Evolutionary conservation across 345 rosid genomes (phyloP).

Genomic region (Eucalyptus rudis): DNA sequence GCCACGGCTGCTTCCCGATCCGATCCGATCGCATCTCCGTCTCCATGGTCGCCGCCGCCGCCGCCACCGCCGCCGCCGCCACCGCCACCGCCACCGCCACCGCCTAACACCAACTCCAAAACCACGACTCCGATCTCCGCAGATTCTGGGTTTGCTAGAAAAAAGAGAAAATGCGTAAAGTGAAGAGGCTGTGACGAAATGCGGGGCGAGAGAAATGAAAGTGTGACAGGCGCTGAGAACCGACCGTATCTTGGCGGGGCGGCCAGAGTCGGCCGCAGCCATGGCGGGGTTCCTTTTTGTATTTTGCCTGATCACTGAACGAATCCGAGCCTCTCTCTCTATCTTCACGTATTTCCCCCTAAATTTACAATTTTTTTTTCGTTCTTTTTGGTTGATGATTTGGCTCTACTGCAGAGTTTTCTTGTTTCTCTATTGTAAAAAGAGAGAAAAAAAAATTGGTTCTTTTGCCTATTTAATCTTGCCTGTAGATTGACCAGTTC

Average conservation of each 20-base stretch:
- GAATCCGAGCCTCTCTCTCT: neutral
- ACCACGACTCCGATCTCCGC: neutral
- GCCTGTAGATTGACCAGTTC: neutral
- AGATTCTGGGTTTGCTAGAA: neutral
- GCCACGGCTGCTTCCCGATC: neutral
- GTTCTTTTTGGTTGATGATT: neutral
- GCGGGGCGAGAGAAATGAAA: neutral
- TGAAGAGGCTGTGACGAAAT: neutral
- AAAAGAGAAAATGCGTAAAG: neutral
- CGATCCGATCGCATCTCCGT: neutral
- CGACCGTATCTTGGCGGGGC: neutral
- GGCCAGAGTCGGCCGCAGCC: neutral
- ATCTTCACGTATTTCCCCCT: neutral
- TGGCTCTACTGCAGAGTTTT: neutral
- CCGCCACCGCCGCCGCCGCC: too few species aligned
- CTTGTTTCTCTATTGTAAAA: neutral
- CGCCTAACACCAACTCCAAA: neutral
- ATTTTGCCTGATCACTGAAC: neutral
- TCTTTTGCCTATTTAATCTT: neutral
- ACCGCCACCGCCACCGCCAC: too few species aligned
- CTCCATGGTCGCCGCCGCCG: neutral
- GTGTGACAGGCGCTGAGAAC: neutral
- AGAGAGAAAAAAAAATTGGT: neutral
- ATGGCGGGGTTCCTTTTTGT: neutral
- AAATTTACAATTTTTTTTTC: neutral